A percentile compares a stretch with the other conserved stretches of the same genome.
Conservation (phyloP, 805 yeast genomes). For the Teunomyces cretensis region DNA sequence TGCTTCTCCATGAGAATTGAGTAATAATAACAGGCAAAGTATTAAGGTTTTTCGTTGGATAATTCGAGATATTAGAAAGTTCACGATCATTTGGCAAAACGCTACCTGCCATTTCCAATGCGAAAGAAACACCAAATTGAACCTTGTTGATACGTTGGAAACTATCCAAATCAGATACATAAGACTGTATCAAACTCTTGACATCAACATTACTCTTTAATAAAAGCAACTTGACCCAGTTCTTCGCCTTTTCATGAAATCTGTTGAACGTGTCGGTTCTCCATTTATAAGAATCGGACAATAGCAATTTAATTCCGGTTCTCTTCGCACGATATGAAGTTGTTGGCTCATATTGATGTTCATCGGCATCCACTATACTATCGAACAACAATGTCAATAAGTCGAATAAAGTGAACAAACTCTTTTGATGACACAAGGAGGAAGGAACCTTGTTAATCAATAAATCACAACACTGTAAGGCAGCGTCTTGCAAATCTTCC, state of each 20-base stretch:
- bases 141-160: constrained; percentile 28
- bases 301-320: constrained; percentile 50
- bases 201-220: constrained; percentile 66
- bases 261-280: constrained; percentile 64
- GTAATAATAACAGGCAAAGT: constrained; percentile 73
- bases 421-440: constrained; percentile 67
- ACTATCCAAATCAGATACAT: constrained; percentile 48
- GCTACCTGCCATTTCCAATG: constrained; percentile 81
- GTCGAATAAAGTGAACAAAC: constrained; percentile 80
- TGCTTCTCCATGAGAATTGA: constrained; percentile 71
- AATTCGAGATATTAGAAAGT: constrained; percentile 46
- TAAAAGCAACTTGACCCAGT: constrained; percentile 66
- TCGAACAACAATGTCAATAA: constrained; percentile 73
- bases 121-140: constrained; percentile 85
- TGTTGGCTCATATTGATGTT: constrained; percentile 83
- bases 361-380: constrained; percentile 79
- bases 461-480: constrained; percentile 72
- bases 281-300: constrained; percentile 78
- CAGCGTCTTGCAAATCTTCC: constrained; percentile 70
- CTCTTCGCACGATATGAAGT: constrained; percentile 51
- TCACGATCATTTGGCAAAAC: constrained; percentile 69
- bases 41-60: constrained; percentile 42
- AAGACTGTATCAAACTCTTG: constrained; percentile 75
- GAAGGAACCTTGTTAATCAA: constrained; percentile 71
- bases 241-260: constrained; percentile 56